Evolutionary conservation across 1,284 basidiomycete species (phyloP).

Genomic region (Bjerkandera adusta): DNA sequence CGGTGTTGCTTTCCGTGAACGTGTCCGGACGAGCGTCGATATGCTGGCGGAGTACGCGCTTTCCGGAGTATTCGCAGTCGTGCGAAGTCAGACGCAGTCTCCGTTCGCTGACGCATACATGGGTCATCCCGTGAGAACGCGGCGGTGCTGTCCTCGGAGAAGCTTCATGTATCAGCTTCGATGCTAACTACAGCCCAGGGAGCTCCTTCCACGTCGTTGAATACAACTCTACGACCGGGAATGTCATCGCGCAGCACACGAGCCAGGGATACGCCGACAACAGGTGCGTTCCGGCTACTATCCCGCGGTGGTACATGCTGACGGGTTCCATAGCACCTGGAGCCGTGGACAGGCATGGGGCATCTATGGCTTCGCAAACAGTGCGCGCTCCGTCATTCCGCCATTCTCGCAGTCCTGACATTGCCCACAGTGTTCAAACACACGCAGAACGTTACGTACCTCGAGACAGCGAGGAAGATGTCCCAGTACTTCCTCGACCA

Average conservation of each 20-base stretch:
- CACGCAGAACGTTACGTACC: constrained; percentile 48
- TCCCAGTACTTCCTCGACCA: constrained; percentile 58
- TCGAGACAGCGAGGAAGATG: constrained; percentile 55
- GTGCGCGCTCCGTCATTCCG: constrained; percentile 35
- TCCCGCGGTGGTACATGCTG: not conserved
- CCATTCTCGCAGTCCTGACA: constrained; percentile 9
- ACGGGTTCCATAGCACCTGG: constrained; percentile 54
- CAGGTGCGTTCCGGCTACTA: constrained; percentile 30
- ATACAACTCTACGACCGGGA: constrained; percentile 62
- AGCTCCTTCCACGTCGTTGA: constrained; percentile 68
- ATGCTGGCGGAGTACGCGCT: too few species aligned
- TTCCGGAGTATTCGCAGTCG: not conserved
- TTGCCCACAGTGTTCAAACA: constrained; percentile 52
- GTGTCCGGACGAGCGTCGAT: too few species aligned
- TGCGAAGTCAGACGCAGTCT: too few species aligned
- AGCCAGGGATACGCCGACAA: constrained; percentile 61
- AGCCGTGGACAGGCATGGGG: constrained; percentile 71
- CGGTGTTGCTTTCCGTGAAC: too few species aligned
- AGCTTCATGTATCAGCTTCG: not conserved
- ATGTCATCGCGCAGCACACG: constrained; percentile 52
- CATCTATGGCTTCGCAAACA: constrained; percentile 67
- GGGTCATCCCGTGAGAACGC: too few species aligned
- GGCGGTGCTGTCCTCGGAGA: not conserved
- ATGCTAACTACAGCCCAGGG: constrained; percentile 31
- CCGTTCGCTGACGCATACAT: too few species aligned